Percentiles rank a stretch among this genome's conserved stretches.
Evolutionary conservation across 139 green algal genomes (phyloP).

Genomic region (Auxenochlorella protothecoides): DNA sequence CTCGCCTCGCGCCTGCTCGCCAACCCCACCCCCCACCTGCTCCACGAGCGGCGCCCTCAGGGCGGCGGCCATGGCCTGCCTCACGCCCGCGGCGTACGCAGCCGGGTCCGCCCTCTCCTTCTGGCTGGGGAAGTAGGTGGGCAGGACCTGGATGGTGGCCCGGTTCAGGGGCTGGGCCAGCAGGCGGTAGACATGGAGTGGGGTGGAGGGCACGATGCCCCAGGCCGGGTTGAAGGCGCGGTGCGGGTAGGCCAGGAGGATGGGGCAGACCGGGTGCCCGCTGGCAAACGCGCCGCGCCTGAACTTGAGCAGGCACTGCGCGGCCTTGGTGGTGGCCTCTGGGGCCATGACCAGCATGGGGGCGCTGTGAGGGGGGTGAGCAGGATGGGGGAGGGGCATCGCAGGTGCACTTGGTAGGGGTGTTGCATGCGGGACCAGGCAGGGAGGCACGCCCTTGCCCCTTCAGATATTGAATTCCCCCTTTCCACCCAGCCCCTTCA

Average conservation of each 20-base stretch:
- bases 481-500: too few relatives aligned
- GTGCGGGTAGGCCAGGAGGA: slow-evolving; percentile 33
- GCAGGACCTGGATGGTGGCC: slow-evolving; percentile 17
- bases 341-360: slow-evolving; percentile 34
- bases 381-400: not conserved
- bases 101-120: slow-evolving; percentile 21
- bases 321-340: slow-evolving; percentile 39
- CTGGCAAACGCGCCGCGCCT: slow-evolving; percentile 30
- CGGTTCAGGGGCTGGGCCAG: slow-evolving; percentile 13
- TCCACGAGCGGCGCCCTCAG: slow-evolving; percentile 13
- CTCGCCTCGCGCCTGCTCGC: too few relatives aligned
- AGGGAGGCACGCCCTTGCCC: too few relatives aligned
- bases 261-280: slow-evolving; percentile 29
- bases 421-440: not conserved
- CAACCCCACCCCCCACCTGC: not conserved
- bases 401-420: not conserved
- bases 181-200: slow-evolving; percentile 29
- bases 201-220: slow-evolving; percentile 21
- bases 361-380: slow-evolving; percentile 9
- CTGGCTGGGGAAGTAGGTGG: slow-evolving; percentile 15
- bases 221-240: slow-evolving; percentile 29
- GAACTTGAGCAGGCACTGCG: slow-evolving; percentile 36
- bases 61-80: slow-evolving; percentile 18
- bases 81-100: slow-evolving; percentile 37
- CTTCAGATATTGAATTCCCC: too few relatives aligned